Conservation (phyloP, 2,329 filamentous ascomycete genomes). For the Purpureocillium takamizusanense region DNA sequence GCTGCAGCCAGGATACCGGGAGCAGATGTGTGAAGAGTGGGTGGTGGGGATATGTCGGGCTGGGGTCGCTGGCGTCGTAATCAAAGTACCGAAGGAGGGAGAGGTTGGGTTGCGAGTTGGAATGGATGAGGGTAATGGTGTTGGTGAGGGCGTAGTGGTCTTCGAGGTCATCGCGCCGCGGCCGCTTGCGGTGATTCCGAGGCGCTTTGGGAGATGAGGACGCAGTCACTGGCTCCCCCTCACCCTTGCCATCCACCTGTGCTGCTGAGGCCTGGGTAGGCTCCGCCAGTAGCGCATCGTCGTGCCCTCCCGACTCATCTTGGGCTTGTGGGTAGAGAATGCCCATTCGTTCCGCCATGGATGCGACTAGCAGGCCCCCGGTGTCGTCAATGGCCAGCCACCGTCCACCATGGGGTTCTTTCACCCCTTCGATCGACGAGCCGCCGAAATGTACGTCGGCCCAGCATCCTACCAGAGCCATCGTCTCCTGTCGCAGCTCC, state of each 20-base stretch:
- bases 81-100: slow-evolving; percentile 82
- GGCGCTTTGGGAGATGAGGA: slow-evolving; percentile 10
- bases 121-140: slow-evolving; percentile 72
- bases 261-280: not conserved
- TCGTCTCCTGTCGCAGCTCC: slow-evolving; percentile 76
- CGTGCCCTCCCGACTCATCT: slow-evolving; percentile 3
- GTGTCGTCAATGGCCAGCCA: slow-evolving; percentile 87
- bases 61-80: slow-evolving; percentile 63
- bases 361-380: slow-evolving; percentile 70
- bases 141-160: slow-evolving; percentile 62
- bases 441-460: slow-evolving; percentile 69
- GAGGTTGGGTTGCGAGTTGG: slow-evolving; percentile 80
- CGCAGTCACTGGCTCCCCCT: slow-evolving; percentile 2
- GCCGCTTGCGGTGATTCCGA: slow-evolving; percentile 17
- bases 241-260: slow-evolving; percentile 1
- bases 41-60: slow-evolving; percentile 51
- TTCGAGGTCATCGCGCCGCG: slow-evolving; percentile 40
- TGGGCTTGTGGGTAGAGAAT: slow-evolving; percentile 50
- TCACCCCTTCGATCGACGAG: slow-evolving; percentile 13
- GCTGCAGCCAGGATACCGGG: slow-evolving; percentile 83
- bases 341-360: slow-evolving; percentile 83
- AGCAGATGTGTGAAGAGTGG: slow-evolving; percentile 77
- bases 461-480: slow-evolving; percentile 79
- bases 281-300: not conserved
- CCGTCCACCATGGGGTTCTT: slow-evolving; percentile 31